phyloP scores from a whole-genome alignment of 2,329 filamentous ascomycete species.

The Podosphaera leucotricha region DNA sequence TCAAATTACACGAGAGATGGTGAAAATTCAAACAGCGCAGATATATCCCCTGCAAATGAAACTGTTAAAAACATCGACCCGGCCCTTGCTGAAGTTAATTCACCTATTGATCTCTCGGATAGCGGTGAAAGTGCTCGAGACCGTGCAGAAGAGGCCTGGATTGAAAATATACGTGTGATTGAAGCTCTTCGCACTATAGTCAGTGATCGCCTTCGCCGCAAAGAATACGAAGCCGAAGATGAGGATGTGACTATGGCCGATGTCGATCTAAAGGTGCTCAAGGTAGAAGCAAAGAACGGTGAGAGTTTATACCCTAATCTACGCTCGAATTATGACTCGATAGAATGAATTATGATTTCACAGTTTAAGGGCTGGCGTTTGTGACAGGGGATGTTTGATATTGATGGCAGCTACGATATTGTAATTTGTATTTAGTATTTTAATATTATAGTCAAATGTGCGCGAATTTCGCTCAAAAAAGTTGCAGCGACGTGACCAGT shows the following conservation, averaged over 20 bases:
- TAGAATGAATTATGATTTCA: too few species aligned
- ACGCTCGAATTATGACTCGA: not conserved
- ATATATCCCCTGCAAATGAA: constrained; percentile 15
- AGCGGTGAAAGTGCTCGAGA: constrained; percentile 26
- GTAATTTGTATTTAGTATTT: too few species aligned
- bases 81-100: constrained; percentile 20
- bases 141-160: constrained; percentile 38
- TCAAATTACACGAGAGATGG: constrained; percentile 20
- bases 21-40: constrained; percentile 10
- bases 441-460: too few species aligned
- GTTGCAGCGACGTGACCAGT: too few species aligned
- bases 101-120: constrained; percentile 32
- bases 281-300: constrained; percentile 2
- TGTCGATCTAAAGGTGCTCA: constrained; percentile 1
- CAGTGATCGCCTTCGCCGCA: constrained; percentile 29
- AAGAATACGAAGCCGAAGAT: constrained; percentile 24
- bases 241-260: constrained; percentile 9
- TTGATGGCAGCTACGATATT: too few species aligned
- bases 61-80: constrained; percentile 15
- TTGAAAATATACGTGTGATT: constrained; percentile 41
- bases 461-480: too few species aligned
- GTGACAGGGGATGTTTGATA: too few species aligned
- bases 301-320: constrained; percentile 10
- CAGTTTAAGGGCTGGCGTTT: too few species aligned
- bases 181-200: constrained; percentile 36